A percentile compares a stretch with the other conserved stretches of the same genome.
Evolutionary conservation across 1,284 basidiomycete species (phyloP).

Genomic region (Cerioporus squamosus): DNA sequence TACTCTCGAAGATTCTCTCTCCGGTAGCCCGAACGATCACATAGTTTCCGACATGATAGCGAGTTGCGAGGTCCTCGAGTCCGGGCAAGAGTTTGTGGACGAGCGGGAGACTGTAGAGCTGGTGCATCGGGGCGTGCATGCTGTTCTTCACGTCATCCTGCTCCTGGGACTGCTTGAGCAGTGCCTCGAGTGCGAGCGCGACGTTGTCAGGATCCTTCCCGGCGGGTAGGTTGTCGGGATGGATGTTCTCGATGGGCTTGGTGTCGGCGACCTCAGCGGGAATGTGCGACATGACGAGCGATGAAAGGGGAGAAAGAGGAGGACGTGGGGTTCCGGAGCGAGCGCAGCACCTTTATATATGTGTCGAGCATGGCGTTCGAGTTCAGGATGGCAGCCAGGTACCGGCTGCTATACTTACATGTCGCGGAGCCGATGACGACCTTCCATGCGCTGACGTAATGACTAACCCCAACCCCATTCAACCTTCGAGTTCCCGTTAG

Average conservation of each 20-base stretch:
- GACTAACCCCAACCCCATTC: too few relatives aligned
- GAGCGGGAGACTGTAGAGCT: constrained; percentile 38
- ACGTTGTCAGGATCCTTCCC: constrained; percentile 24
- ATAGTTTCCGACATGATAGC: constrained; percentile 69
- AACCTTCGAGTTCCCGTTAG: too few relatives aligned
- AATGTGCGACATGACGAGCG: constrained; percentile 10
- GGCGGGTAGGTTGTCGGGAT: constrained; percentile 32
- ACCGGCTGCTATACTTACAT: too few relatives aligned
- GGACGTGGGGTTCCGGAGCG: too few relatives aligned
- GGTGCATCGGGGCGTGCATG: constrained; percentile 45
- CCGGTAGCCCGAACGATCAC: constrained; percentile 64
- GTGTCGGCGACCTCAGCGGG: constrained; percentile 18
- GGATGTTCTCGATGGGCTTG: constrained; percentile 34
- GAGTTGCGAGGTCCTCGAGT: constrained; percentile 53
- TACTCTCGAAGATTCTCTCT: constrained; percentile 75
- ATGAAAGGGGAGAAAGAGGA: too few relatives aligned
- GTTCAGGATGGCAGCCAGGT: too few relatives aligned
- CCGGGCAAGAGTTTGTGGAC: constrained; percentile 56
- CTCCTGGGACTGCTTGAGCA: constrained; percentile 47
- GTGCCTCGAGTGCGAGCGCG: constrained; percentile 39
- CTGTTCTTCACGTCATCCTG: constrained; percentile 44
- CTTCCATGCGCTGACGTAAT: too few relatives aligned
- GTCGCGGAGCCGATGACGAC: too few relatives aligned
- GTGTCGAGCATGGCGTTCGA: too few relatives aligned
- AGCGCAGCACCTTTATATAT: too few relatives aligned